A percentile compares a stretch with the other conserved stretches of the same genome.
Evolutionary conservation across 202 grass and related monocot genomes (phyloP).

Genomic region (Bolboschoenoplectus hybrid): DNA sequence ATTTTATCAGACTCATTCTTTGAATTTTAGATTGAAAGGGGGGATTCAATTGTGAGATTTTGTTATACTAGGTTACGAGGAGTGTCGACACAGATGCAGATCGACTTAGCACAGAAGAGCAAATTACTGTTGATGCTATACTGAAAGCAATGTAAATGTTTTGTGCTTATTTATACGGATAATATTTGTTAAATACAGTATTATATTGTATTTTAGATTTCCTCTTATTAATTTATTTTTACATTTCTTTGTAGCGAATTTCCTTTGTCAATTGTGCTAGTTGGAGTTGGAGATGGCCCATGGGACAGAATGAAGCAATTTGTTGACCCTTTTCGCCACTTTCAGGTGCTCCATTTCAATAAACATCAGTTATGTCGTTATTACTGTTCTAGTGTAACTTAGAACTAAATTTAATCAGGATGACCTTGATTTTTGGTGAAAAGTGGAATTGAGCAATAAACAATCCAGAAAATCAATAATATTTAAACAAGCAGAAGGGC

Average conservation of each 20-base stretch:
- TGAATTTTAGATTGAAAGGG: background rate
- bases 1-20: background rate
- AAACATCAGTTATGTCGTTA: background rate
- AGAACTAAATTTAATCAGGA: background rate
- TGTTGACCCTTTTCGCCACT: slow-evolving; percentile 90
- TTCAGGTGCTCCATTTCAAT: slow-evolving; percentile 55
- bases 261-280: slow-evolving; percentile 84
- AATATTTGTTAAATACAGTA: background rate
- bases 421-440: background rate
- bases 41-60: slow-evolving; percentile 3
- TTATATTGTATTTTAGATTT: background rate
- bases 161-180: slow-evolving; percentile 9
- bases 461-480: background rate
- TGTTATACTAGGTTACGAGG: slow-evolving; percentile 44
- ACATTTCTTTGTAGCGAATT: slow-evolving; percentile 61
- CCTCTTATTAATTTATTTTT: slow-evolving; percentile 34
- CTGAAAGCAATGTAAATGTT: slow-evolving; percentile 39
- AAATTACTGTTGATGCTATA: slow-evolving; percentile 43
- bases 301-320: slow-evolving; percentile 74
- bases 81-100: slow-evolving; percentile 39
- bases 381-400: background rate
- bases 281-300: slow-evolving; percentile 78
- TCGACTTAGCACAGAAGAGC: slow-evolving; percentile 43
- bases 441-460: background rate
- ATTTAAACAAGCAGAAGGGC: background rate